Percentiles rank a stretch among this genome's conserved stretches.
These are phyloP conservation scores for Colletotrichum sp. DNA, from an alignment of 2,329 filamentous ascomycete genomes.

Conservation along the genomic window DNA sequence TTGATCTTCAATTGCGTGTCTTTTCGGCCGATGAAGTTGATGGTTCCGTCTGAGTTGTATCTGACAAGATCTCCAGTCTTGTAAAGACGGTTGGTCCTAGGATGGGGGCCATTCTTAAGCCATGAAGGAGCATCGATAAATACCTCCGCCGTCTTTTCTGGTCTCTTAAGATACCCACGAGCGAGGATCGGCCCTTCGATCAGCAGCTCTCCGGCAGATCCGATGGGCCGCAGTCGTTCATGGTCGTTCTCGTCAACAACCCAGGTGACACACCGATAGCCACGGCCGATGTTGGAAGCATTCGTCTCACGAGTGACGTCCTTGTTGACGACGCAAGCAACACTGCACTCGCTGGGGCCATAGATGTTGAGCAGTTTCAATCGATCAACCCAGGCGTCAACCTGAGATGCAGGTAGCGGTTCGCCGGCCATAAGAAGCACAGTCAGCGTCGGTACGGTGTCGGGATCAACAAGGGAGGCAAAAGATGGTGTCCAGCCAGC, in stretches of 20 bases:
- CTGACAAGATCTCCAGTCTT: conserved; percentile 29
- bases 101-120: conserved; percentile 21
- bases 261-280: conserved; percentile 22
- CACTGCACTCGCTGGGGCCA: neutral
- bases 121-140: conserved; percentile 25
- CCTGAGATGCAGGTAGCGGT: conserved; percentile 16
- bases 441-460: conserved; percentile 10
- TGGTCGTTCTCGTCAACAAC: conserved; percentile 23
- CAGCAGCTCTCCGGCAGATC: conserved; percentile 26
- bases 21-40: conserved; percentile 29
- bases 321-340: neutral
- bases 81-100: conserved; percentile 18
- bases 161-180: neutral
- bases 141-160: neutral
- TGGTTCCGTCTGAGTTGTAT: conserved; percentile 25
- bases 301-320: neutral
- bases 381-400: conserved; percentile 15
- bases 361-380: neutral
- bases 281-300: conserved; percentile 24
- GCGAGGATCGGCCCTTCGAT: conserved; percentile 20
- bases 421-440: conserved; percentile 24
- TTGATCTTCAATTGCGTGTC: conserved; percentile 36
- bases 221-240: conserved; percentile 22
- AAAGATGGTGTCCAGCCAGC: conserved; percentile 24
- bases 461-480: conserved; percentile 9